Evolutionary conservation across 139 green algal species (phyloP).

Genomic region (Diplosphaera chodatii): DNA sequence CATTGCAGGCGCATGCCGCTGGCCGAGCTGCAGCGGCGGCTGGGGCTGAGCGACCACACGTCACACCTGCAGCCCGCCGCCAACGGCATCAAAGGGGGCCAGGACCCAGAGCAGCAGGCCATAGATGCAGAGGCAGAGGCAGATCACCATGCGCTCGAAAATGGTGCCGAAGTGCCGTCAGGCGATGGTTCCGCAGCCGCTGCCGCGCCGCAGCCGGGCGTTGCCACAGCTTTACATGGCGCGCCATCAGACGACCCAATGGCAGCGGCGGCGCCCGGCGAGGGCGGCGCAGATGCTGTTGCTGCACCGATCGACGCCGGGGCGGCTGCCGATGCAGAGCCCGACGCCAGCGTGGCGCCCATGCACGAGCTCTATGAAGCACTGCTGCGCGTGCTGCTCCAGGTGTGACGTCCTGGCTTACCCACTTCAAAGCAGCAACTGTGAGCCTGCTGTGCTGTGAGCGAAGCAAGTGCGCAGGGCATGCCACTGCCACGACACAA

Average conservation of each 20-base stretch:
- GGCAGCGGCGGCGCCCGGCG: too few species aligned
- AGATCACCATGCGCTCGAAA: too few species aligned
- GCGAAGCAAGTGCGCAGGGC: too few species aligned
- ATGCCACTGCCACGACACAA: too few species aligned
- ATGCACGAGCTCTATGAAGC: slow-evolving; percentile 22
- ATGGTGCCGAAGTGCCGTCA: too few species aligned
- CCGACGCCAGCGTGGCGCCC: not conserved
- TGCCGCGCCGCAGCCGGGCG: too few species aligned
- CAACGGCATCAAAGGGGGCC: too few species aligned
- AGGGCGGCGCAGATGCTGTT: not conserved
- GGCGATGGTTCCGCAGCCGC: too few species aligned
- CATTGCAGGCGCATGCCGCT: slow-evolving; percentile 5
- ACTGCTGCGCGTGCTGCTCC: slow-evolving; percentile 20
- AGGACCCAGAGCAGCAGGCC: too few species aligned
- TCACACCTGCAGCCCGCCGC: not conserved
- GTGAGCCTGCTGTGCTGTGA: too few species aligned
- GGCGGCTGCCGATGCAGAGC: not conserved
- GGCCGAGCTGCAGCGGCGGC: slow-evolving; percentile 6
- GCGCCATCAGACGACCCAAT: not conserved
- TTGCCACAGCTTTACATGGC: not conserved
- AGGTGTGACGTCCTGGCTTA: slow-evolving; percentile 19
- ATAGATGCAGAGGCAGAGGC: too few species aligned
- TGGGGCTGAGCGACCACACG: slow-evolving; percentile 1
- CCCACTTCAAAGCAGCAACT: too few species aligned
- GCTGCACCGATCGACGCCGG: not conserved